Evolutionary conservation across 148 eudicot species (phyloP).

Genomic region (Rhododendron vialii): DNA sequence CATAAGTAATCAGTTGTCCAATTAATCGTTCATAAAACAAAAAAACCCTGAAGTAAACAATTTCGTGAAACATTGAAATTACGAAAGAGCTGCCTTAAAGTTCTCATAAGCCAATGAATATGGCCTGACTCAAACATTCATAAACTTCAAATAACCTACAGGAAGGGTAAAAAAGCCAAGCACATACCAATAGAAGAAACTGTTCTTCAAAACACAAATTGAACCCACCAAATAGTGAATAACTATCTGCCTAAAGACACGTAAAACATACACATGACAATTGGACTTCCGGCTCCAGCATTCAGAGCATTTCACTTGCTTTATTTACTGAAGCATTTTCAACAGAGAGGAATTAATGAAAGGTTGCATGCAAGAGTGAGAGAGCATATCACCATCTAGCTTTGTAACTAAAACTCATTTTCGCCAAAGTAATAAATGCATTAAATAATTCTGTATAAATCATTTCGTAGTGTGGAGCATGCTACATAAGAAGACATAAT

Average conservation of each 20-base stretch:
- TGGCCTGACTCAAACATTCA: background rate
- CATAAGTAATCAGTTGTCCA: background rate
- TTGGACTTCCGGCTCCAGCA: background rate
- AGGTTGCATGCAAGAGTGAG: background rate
- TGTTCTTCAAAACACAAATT: background rate
- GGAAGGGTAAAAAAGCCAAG: background rate
- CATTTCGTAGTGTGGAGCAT: background rate
- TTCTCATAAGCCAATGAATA: background rate
- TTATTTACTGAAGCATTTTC: background rate
- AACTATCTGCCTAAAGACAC: background rate
- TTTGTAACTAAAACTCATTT: background rate
- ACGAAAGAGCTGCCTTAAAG: background rate
- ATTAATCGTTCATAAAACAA: background rate
- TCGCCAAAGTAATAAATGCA: background rate
- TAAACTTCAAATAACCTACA: background rate
- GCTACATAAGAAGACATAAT: background rate
- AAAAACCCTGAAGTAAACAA: background rate
- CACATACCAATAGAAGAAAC: background rate
- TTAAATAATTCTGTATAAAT: background rate
- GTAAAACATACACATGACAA: background rate
- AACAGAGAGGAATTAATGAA: background rate
- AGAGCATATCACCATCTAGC: background rate
- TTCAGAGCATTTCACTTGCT: background rate
- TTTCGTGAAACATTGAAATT: background rate
- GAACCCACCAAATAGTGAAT: background rate